Percentiles rank a stretch among this genome's conserved stretches.
phyloP scores from a whole-genome alignment of 2,329 filamentous ascomycete genomes.

The Dactylellina leptospora region DNA sequence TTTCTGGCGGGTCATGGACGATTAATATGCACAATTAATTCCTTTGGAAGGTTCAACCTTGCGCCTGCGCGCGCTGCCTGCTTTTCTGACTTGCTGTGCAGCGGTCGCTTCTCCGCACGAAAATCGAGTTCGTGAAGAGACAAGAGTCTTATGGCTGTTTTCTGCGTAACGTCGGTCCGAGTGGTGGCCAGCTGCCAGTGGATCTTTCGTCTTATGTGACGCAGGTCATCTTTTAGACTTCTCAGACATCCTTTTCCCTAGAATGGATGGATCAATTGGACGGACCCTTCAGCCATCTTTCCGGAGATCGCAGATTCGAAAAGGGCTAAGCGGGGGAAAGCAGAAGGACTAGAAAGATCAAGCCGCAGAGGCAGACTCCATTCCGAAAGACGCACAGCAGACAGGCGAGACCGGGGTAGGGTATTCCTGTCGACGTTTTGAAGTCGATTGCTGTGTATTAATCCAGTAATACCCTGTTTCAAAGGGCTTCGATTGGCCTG shows the following conservation, averaged over 20 bases:
- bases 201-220: constrained; percentile 35
- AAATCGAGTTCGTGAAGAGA: too few relatives aligned
- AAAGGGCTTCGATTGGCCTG: constrained; percentile 41
- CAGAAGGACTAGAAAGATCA: too few relatives aligned
- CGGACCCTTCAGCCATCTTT: constrained; percentile 32
- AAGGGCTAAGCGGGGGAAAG: constrained; percentile 4
- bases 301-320: constrained; percentile 14
- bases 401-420: constrained; percentile 18
- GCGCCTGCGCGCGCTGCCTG: neutral
- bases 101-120: neutral
- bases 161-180: constrained; percentile 39
- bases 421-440: constrained; percentile 30
- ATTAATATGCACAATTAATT: neutral
- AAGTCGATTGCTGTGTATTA: constrained; percentile 15
- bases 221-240: constrained; percentile 33
- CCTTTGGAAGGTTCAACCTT: constrained; percentile 7
- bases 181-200: constrained; percentile 27
- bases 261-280: constrained; percentile 19
- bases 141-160: too few relatives aligned
- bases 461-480: too few relatives aligned
- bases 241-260: constrained; percentile 9
- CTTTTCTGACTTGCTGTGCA: constrained; percentile 9
- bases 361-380: constrained; percentile 16
- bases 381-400: constrained; percentile 30
- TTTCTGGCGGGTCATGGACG: constrained; percentile 19